phyloP scores from a whole-genome alignment of 306 rosid species.

The Albizia julibrissin region DNA sequence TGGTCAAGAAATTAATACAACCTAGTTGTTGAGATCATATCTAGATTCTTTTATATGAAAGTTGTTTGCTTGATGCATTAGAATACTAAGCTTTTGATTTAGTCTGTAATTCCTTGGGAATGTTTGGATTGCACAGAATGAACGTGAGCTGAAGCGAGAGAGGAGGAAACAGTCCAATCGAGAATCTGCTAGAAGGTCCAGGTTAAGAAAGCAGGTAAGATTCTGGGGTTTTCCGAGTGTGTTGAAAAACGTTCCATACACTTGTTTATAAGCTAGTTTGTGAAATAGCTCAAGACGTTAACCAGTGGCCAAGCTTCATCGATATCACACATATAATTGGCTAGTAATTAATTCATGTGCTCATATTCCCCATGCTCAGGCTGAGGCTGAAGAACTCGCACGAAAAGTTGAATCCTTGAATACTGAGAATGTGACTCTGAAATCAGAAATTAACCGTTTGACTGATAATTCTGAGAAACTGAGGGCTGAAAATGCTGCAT shows the following conservation, averaged over 20 bases:
- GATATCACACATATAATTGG: neutral
- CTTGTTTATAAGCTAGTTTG: constrained; percentile 1
- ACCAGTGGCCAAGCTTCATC: constrained; percentile 1
- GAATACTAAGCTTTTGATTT: neutral
- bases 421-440: constrained; percentile 61
- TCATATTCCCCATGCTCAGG: constrained; percentile 48
- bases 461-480: constrained; percentile 68
- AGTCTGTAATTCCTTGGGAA: constrained; percentile 14
- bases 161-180: constrained; percentile 96
- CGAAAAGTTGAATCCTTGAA: constrained; percentile 65
- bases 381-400: constrained; percentile 85
- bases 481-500: constrained; percentile 69
- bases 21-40: constrained; percentile 4
- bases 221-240: neutral
- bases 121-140: constrained; percentile 59
- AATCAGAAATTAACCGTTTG: constrained; percentile 66
- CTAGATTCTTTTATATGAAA: neutral
- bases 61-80: neutral
- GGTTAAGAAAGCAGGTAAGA: constrained; percentile 95
- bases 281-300: neutral
- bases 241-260: neutral
- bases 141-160: constrained; percentile 87
- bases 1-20: neutral
- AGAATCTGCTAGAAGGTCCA: constrained; percentile 97
- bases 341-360: constrained; percentile 17